Conservation (phyloP, 75 land plant species). For the Isoetes taiwanensis region DNA sequence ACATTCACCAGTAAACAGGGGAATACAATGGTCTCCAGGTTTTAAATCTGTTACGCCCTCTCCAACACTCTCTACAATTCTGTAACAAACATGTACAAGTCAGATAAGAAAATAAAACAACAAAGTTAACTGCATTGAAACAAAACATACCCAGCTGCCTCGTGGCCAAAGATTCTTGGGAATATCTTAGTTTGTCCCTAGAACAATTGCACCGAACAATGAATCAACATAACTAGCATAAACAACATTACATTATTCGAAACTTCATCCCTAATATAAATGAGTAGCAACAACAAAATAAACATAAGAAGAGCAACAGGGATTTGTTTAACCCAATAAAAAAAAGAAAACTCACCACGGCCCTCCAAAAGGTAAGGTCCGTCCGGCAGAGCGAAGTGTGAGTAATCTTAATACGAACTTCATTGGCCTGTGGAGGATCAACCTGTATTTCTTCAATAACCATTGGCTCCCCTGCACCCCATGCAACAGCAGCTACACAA, state of each 20-base stretch:
- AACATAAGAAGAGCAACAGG: too few relatives aligned
- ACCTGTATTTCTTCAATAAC: constrained; percentile 34
- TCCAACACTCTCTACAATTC: constrained; percentile 70
- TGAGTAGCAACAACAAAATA: too few relatives aligned
- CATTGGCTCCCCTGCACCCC: background rate
- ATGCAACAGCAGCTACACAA: background rate
- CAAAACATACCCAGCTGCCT: constrained; percentile 54
- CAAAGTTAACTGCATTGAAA: background rate
- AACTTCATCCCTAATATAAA: too few relatives aligned
- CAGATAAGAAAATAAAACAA: background rate
- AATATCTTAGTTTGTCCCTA: too few relatives aligned
- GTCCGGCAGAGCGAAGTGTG: background rate
- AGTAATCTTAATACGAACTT: constrained; percentile 45
- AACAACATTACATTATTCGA: too few relatives aligned
- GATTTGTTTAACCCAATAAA: constrained; percentile 32
- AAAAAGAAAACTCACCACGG: constrained; percentile 21
- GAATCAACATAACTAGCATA: too few relatives aligned
- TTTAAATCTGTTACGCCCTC: constrained; percentile 34
- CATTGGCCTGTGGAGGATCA: constrained; percentile 36
- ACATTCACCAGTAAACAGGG: constrained; percentile 38
- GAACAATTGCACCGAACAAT: too few relatives aligned
- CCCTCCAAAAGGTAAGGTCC: background rate
- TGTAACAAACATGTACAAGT: constrained; percentile 5
- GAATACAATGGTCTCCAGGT: constrained; percentile 46
- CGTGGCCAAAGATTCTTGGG: constrained; percentile 81